These are phyloP conservation scores for Nepenthes mirabilis DNA, from an alignment of 148 eudicot genomes.

Conservation along the genomic window DNA sequence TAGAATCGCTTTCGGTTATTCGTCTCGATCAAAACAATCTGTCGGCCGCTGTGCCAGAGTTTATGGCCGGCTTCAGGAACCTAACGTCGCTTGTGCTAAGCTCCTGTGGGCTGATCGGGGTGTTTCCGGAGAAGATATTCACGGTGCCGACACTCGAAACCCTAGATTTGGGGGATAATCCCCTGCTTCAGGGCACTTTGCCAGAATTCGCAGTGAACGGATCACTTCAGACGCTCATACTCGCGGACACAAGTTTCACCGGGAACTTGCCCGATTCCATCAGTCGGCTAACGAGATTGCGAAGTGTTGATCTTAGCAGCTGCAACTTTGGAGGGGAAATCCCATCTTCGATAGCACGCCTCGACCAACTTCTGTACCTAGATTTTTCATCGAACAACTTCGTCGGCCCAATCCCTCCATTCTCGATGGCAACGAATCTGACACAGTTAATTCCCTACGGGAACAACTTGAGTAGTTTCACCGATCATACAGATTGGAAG, in stretches of 20 bases:
- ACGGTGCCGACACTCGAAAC: constrained; percentile 15
- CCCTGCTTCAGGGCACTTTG: constrained; percentile 8
- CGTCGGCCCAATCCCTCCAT: constrained; percentile 18
- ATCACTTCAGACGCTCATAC: constrained; percentile 13
- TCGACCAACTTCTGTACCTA: constrained; percentile 20
- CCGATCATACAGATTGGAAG: constrained; percentile 22
- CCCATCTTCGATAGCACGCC: constrained; percentile 22
- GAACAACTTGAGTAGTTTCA: constrained; percentile 25
- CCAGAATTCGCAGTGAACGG: constrained; percentile 9
- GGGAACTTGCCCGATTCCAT: constrained; percentile 20
- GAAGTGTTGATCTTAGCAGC: constrained; percentile 12
- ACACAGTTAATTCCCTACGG: constrained; percentile 17
- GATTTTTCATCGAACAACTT: constrained; percentile 18
- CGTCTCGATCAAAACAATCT: constrained; percentile 12
- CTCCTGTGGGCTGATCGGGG: constrained; percentile 11
- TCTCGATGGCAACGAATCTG: constrained; percentile 16
- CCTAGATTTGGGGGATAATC: constrained; percentile 9
- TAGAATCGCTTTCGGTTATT: constrained; percentile 9
- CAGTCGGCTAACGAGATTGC: constrained; percentile 14
- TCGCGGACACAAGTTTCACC: constrained; percentile 16
- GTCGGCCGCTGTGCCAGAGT: constrained; percentile 9
- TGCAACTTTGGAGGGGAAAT: constrained; percentile 27
- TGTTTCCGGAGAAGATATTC: constrained; percentile 18
- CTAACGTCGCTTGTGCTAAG: constrained; percentile 12
- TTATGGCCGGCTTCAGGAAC: constrained; percentile 12